Conservation (phyloP, 306 rosid genomes). For the Glycyrrhiza uralensis region DNA sequence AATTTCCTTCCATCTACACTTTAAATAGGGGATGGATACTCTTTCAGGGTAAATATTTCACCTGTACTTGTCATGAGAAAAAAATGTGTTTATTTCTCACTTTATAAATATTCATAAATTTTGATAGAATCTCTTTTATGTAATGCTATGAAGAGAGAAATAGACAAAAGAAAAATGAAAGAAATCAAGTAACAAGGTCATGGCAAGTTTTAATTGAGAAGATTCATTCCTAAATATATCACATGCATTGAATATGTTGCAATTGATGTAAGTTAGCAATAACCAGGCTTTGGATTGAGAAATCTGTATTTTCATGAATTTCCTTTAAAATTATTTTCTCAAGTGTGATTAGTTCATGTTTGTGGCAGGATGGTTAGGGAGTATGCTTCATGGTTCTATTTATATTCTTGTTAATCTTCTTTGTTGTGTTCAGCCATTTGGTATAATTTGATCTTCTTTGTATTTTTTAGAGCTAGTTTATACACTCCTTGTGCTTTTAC, state of each 20-base stretch:
- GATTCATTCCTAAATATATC: background rate
- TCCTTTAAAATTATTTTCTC: too few relatives aligned
- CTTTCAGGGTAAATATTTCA: background rate
- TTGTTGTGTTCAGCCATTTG: too few relatives aligned
- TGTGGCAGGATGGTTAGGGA: too few relatives aligned
- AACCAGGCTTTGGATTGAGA: too few relatives aligned
- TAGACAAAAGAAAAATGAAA: background rate
- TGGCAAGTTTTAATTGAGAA: background rate
- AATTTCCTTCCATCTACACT: constrained; percentile 17
- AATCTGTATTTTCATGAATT: too few relatives aligned
- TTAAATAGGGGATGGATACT: background rate
- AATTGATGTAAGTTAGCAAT: background rate
- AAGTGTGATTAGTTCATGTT: too few relatives aligned
- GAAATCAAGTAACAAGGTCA: background rate
- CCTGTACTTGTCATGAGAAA: background rate
- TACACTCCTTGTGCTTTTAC: too few relatives aligned
- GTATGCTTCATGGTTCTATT: too few relatives aligned
- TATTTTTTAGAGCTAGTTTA: too few relatives aligned
- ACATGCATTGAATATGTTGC: background rate
- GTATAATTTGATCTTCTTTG: too few relatives aligned
- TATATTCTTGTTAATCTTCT: too few relatives aligned
- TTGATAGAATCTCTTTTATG: background rate
- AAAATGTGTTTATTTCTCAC: background rate
- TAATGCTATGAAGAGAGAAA: background rate
- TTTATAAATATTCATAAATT: background rate